Conservation (phyloP, 371 early-diverging fungal genomes). For the Blakeslea trispora region DNA sequence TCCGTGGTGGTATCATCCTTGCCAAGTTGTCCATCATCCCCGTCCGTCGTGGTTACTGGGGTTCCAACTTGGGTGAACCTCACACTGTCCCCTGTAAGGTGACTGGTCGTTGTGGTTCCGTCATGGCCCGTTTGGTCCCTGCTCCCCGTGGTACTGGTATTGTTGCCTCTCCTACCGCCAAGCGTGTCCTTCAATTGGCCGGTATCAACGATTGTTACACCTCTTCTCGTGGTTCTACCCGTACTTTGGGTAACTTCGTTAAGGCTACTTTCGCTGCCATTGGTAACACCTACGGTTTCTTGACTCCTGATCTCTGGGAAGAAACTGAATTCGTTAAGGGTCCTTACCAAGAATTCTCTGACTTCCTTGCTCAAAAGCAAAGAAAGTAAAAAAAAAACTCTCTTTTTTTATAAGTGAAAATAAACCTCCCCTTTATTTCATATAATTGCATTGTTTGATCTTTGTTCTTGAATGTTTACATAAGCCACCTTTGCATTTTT, state of each 20-base stretch:
- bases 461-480: no score
- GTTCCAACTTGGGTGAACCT: conserved; percentile 94
- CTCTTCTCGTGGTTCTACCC: conserved; percentile 91
- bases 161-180: conserved; percentile 96
- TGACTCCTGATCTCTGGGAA: conserved; percentile 97
- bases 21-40: conserved; percentile 99
- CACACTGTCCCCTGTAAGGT: conserved; percentile 99
- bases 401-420: no score
- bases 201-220: conserved; percentile 99
- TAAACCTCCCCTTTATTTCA: no score
- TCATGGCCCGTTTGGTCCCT: conserved; percentile 84
- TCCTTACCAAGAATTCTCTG: conserved; percentile 94
- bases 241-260: conserved; percentile 97
- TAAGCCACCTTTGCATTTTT: no score
- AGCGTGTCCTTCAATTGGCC: conserved; percentile 98
- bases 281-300: conserved; percentile 96
- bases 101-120: conserved; percentile 99
- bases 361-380: conserved; percentile 78
- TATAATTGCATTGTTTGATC: no score
- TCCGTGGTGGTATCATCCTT: conserved; percentile 98
- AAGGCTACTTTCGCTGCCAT: conserved; percentile 99
- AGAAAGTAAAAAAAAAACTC: conserved; percentile 42
- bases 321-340: conserved; percentile 86
- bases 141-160: conserved; percentile 82
- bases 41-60: conserved; percentile 99